A percentile compares a stretch with the other conserved stretches of the same genome.
phyloP scores from a whole-genome alignment of 768 basidiomycete species.

The Suillus sp. region DNA sequence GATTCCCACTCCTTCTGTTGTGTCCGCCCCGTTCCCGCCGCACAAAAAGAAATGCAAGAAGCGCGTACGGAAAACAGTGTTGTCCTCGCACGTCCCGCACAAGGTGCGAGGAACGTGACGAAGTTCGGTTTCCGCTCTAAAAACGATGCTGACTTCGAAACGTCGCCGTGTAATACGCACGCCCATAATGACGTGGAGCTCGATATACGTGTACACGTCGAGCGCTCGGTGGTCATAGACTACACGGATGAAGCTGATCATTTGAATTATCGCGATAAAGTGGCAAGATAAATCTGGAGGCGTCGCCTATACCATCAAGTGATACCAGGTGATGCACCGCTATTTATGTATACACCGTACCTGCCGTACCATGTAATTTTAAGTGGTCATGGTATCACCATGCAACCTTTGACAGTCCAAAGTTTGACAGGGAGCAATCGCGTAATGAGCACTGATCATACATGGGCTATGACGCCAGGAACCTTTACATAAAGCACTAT shows the following conservation, averaged over 20 bases:
- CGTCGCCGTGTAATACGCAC: constrained; percentile 2
- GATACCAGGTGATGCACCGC: background rate
- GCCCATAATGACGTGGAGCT: constrained; percentile 24
- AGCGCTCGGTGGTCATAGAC: constrained; percentile 31
- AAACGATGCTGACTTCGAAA: constrained; percentile 26
- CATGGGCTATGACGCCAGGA: background rate
- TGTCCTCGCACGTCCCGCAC: constrained; percentile 21
- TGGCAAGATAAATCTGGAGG: constrained; percentile 12
- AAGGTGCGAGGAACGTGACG: constrained; percentile 21
- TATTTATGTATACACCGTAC: background rate
- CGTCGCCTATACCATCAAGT: background rate
- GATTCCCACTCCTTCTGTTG: background rate
- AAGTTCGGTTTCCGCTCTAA: constrained; percentile 27
- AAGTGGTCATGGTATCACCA: background rate
- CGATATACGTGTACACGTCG: constrained; percentile 34
- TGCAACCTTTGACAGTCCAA: background rate
- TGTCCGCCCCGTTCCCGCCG: background rate
- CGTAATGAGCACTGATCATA: background rate
- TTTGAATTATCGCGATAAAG: constrained; percentile 19
- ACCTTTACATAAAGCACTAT: too few species aligned
- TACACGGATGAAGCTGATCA: constrained; percentile 13
- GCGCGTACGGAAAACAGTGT: constrained; percentile 28
- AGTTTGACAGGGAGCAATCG: background rate
- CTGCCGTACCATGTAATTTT: background rate
- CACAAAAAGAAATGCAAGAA: constrained; percentile 29